These are phyloP conservation scores for Pseudopyrenochaeta lycopersici DNA, from an alignment of 2,329 filamentous ascomycete species.

Conservation along the genomic window DNA sequence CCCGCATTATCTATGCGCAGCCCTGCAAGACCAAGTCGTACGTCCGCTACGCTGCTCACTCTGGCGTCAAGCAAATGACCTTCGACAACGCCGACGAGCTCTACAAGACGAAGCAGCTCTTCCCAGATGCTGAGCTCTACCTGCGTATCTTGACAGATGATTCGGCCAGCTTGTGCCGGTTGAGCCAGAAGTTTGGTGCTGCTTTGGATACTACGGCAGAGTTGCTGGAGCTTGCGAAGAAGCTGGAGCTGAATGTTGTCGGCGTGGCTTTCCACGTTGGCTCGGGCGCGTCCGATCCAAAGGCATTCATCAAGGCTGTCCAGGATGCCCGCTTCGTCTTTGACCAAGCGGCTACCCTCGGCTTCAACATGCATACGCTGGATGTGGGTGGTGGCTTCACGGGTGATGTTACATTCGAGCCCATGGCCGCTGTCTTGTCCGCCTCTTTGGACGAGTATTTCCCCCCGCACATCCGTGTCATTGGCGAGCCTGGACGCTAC, in stretches of 20 bases:
- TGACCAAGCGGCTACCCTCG: slow-evolving; percentile 78
- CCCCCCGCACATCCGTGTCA: slow-evolving; percentile 82
- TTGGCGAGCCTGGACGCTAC: slow-evolving; percentile 95
- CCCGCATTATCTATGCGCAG: slow-evolving; percentile 97
- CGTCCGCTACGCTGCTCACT: slow-evolving; percentile 84
- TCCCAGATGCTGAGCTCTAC: slow-evolving; percentile 87
- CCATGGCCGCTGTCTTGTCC: slow-evolving; percentile 83
- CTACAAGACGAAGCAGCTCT: slow-evolving; percentile 95
- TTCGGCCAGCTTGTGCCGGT: slow-evolving; percentile 88
- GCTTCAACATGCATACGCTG: slow-evolving; percentile 83
- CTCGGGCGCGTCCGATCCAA: slow-evolving; percentile 93
- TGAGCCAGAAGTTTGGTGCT: slow-evolving; percentile 98
- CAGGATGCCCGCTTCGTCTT: slow-evolving; percentile 89
- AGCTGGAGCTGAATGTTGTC: slow-evolving; percentile 87
- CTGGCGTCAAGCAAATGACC: slow-evolving; percentile 96
- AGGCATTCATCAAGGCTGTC: slow-evolving; percentile 89
- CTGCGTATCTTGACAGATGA: slow-evolving; percentile 97
- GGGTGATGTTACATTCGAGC: slow-evolving; percentile 89
- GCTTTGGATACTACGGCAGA: slow-evolving; percentile 81
- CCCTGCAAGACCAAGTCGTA: slow-evolving; percentile 99
- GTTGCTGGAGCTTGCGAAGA: slow-evolving; percentile 80
- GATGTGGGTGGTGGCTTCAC: slow-evolving; percentile 96
- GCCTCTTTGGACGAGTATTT: slow-evolving; percentile 88
- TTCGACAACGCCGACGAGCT: slow-evolving; percentile 99
- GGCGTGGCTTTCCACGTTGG: slow-evolving; percentile 98